These are phyloP conservation scores for Goffeauzyma gilvescens DNA, from an alignment of 768 basidiomycete species.

Conservation along the genomic window DNA sequence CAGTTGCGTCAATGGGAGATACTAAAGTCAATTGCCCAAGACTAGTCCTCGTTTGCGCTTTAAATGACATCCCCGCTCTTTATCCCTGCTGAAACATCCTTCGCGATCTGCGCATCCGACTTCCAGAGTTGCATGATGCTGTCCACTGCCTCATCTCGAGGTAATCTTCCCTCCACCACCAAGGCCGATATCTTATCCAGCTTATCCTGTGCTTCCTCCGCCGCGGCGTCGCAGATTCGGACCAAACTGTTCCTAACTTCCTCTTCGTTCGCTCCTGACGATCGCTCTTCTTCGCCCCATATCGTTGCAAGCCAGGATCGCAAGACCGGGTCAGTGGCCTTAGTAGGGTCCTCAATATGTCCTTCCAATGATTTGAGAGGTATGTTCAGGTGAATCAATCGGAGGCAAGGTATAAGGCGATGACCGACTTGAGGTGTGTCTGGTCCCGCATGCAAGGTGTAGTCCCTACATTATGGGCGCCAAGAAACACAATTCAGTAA, in stretches of 20 bases:
- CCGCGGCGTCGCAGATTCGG: slow-evolving; percentile 7
- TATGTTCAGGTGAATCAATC: slow-evolving; percentile 16
- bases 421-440: slow-evolving; percentile 57
- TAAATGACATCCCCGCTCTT: too few species aligned
- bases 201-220: slow-evolving; percentile 8
- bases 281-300: slow-evolving; percentile 10
- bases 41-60: too few species aligned
- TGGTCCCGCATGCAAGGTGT: slow-evolving; percentile 51
- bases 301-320: slow-evolving; percentile 10
- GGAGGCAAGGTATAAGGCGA: slow-evolving; percentile 34
- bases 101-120: too few species aligned
- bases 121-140: too few species aligned
- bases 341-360: slow-evolving; percentile 7
- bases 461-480: slow-evolving; percentile 40
- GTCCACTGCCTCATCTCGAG: too few species aligned
- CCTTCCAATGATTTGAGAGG: slow-evolving; percentile 4
- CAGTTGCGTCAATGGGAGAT: too few species aligned
- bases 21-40: too few species aligned
- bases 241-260: slow-evolving; percentile 8
- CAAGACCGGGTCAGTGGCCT: slow-evolving; percentile 12
- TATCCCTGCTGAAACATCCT: too few species aligned
- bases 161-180: too few species aligned
- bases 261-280: slow-evolving; percentile 24
- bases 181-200: too few species aligned
- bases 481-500: background rate